A percentile compares a stretch with the other conserved stretches of the same genome.
Evolutionary conservation across 176 grass and related monocot species (phyloP).

Genomic region (Ampelocalamus luodianensis): DNA sequence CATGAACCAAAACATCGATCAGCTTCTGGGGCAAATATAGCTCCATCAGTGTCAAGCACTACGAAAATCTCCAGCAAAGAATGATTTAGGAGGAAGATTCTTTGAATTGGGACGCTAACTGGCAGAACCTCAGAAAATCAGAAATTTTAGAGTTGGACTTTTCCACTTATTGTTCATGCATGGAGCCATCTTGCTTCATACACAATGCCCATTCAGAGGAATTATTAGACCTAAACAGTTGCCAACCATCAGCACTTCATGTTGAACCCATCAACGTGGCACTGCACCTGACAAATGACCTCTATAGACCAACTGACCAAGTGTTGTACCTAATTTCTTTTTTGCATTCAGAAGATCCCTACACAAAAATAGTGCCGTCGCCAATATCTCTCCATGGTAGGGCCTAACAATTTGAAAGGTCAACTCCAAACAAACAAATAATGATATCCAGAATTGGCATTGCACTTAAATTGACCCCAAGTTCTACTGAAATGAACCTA

Average conservation of each 20-base stretch:
- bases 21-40: constrained; percentile 35
- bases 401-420: constrained; percentile 45
- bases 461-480: constrained; percentile 34
- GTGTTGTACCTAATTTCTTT: constrained; percentile 42
- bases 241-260: constrained; percentile 44
- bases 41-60: constrained; percentile 37
- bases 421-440: constrained; percentile 36
- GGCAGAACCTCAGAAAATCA: constrained; percentile 12
- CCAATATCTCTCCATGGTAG: constrained; percentile 53
- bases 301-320: constrained; percentile 33
- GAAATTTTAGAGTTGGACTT: constrained; percentile 37
- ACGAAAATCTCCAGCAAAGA: constrained; percentile 20
- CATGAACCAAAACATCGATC: background rate
- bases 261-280: constrained; percentile 30
- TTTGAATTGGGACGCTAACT: constrained; percentile 38
- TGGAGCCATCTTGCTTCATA: constrained; percentile 41
- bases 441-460: constrained; percentile 17
- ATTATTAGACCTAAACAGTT: constrained; percentile 42
- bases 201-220: constrained; percentile 34
- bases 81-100: constrained; percentile 28
- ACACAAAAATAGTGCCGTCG: constrained; percentile 34
- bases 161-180: constrained; percentile 49
- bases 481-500: constrained; percentile 24
- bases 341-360: constrained; percentile 33
- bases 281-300: constrained; percentile 40